Percentiles rank a stretch among this genome's conserved stretches.
Conservation (phyloP, 108 stramenopile genomes). For the Nitzschia putrida region DNA sequence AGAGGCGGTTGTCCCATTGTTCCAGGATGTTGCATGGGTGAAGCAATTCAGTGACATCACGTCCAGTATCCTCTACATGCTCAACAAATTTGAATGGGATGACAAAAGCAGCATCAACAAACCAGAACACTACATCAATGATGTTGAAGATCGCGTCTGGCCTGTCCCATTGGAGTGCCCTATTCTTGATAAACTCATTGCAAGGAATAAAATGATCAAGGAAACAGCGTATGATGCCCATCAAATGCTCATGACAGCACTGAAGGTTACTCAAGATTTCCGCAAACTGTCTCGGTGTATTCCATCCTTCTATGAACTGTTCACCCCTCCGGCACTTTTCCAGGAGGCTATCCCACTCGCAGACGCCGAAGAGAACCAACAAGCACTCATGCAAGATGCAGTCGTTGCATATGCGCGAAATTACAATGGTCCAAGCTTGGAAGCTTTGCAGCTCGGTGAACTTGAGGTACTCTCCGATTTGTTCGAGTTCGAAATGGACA, state of each 20-base stretch:
- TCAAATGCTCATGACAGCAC: conserved; percentile 58
- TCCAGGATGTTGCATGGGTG: conserved; percentile 56
- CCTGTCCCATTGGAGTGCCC: conserved; percentile 58
- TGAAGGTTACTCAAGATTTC: conserved; percentile 49
- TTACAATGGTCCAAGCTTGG: conserved; percentile 45
- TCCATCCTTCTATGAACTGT: conserved; percentile 64
- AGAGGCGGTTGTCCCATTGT: conserved; percentile 54
- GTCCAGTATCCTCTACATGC: conserved; percentile 29
- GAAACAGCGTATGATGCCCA: conserved; percentile 59
- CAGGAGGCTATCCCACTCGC: conserved; percentile 24
- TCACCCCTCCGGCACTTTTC: conserved; percentile 49
- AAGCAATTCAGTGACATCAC: conserved; percentile 44
- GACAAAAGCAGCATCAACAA: conserved; percentile 13
- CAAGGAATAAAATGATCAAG: conserved; percentile 27
- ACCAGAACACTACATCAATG: conserved; percentile 18
- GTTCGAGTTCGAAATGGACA: conserved; percentile 58
- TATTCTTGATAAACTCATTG: conserved; percentile 49
- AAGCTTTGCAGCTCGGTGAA: conserved; percentile 52
- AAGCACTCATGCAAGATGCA: conserved; percentile 60
- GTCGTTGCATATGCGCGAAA: conserved; percentile 53
- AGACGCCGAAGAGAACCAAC: conserved; percentile 53
- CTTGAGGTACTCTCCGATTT: conserved; percentile 63
- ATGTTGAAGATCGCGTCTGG: conserved; percentile 37
- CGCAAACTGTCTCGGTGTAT: conserved; percentile 32
- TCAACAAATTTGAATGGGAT: conserved; percentile 33